phyloP scores from a whole-genome alignment of 2,329 filamentous ascomycete species.

The Sporothrix variecibatus region DNA sequence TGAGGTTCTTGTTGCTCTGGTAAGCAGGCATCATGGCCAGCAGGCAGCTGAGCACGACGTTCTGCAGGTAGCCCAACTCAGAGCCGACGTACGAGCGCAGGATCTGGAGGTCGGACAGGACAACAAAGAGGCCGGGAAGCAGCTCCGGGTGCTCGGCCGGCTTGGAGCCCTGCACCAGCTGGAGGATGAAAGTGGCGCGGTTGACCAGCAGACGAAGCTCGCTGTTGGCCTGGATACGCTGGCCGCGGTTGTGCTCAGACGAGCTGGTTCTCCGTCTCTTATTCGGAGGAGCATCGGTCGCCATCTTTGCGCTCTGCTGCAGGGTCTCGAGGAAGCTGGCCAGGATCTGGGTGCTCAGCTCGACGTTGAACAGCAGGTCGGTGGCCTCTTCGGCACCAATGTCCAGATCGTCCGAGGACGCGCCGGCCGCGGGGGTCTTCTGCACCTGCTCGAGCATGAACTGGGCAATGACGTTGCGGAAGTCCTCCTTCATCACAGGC shows the following conservation, averaged over 20 bases:
- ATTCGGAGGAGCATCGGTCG: slow-evolving; percentile 69
- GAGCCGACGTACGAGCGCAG: slow-evolving; percentile 79
- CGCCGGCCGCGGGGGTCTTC: slow-evolving; percentile 36
- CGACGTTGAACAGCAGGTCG: slow-evolving; percentile 71
- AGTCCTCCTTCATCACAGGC: slow-evolving; percentile 67
- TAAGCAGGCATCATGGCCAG: slow-evolving; percentile 80
- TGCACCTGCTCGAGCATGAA: slow-evolving; percentile 65
- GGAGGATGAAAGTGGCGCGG: slow-evolving; percentile 82
- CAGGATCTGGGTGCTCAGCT: slow-evolving; percentile 73
- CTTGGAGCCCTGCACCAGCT: slow-evolving; percentile 79
- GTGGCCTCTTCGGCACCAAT: slow-evolving; percentile 61
- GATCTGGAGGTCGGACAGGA: slow-evolving; percentile 83
- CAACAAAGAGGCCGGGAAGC: slow-evolving; percentile 76
- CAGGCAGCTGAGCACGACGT: slow-evolving; percentile 77
- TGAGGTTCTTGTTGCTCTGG: slow-evolving; percentile 60
- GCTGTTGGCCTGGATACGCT: slow-evolving; percentile 62
- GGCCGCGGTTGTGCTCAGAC: slow-evolving; percentile 63
- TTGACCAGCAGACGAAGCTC: slow-evolving; percentile 69
- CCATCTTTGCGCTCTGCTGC: slow-evolving; percentile 71
- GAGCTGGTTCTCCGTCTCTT: slow-evolving; percentile 81
- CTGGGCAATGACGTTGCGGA: slow-evolving; percentile 60
- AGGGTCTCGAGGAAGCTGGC: slow-evolving; percentile 72
- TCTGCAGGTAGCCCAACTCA: slow-evolving; percentile 87
- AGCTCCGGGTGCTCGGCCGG: slow-evolving; percentile 75
- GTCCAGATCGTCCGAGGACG: slow-evolving; percentile 41